Base-by-base conservation (phyloP, 1,284 basidiomycete species). In the Lentinus polychrous region DNA sequence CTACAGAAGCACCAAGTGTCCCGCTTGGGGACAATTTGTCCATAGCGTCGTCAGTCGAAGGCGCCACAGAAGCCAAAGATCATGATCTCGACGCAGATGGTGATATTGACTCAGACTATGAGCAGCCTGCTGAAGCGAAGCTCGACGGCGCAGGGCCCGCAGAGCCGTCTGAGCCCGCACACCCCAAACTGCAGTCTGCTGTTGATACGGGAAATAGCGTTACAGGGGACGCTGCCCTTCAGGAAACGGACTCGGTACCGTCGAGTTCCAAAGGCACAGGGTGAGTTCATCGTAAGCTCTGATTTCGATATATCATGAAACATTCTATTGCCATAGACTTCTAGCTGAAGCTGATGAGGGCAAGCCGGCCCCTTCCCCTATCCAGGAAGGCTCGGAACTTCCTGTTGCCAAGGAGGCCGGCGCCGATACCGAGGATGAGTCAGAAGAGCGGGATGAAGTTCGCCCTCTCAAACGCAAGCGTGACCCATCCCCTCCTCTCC, bases 41-140 rank as follows among this genome's bases (percentile, higher is more conserved):
- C n/a, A n/a, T 27, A 5, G 27, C 27, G 10, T 5, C 27, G 27
- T 10, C 27, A 4, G 27, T 27, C 10, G 27, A 27, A 10, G 10
- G 7, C 12, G 14, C 18, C 36, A 7, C 36, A 37, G n/a, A 37
- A 5, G 12, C 6, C 7, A 20, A 37, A 20, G 36, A 49, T 52
- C 34, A 43, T 35, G 52, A 50, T 24, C 44, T 27, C 14, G 50
- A 50, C 36, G 57, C 56, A 7, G 58, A 60, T 42, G 57, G 58
- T 12, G 60, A 62, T 35, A 50, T 52, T 8, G 60, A 60, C 44
- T 54, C 57, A 6, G 60, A 60, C 23, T 57, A 60, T 35, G 44
- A 27, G 27, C 27, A 27, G 27, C 27, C 27, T 10, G 27, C 10
- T 27, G 27, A 27, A 27, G 27, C 27, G 27, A 27, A 27, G 27